Percentiles rank a stretch among this genome's conserved stretches.
These are phyloP conservation scores for Pichia ethanolica DNA, from an alignment of 805 yeast genomes.

Conservation along the genomic window DNA sequence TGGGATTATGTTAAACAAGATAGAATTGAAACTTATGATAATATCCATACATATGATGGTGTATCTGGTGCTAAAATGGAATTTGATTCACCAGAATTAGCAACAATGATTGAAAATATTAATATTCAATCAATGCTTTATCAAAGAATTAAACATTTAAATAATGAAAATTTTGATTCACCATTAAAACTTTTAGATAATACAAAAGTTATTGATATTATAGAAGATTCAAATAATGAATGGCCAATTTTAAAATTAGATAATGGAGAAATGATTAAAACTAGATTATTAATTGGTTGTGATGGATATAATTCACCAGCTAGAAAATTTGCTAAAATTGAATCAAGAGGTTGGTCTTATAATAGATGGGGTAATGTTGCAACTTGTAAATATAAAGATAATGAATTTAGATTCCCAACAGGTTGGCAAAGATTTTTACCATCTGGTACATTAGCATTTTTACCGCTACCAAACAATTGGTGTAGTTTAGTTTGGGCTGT, in stretches of 20 bases:
- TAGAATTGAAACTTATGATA: conserved; percentile 74
- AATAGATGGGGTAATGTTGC: conserved; percentile 89
- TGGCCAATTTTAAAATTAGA: conserved; percentile 76
- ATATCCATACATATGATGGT: conserved; percentile 83
- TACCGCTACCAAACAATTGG: conserved; percentile 79
- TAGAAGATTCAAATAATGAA: conserved; percentile 32
- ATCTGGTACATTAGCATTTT: conserved; percentile 87
- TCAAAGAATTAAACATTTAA: conserved; percentile 41
- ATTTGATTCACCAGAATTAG: conserved; percentile 60
- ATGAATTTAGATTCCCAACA: conserved; percentile 52
- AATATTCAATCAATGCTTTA: conserved; percentile 75
- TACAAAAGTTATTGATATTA: conserved; percentile 58
- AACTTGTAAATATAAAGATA: conserved; percentile 66
- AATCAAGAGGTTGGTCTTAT: conserved; percentile 89
- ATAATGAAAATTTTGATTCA: conserved; percentile 16
- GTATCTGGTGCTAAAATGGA: conserved; percentile 60
- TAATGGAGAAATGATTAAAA: conserved; percentile 53
- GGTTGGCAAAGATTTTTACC: conserved; percentile 93
- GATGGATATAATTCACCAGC: conserved; percentile 96
- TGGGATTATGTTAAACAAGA: conserved; percentile 64
- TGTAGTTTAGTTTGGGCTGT: conserved; percentile 96
- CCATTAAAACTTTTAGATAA: conserved; percentile 47
- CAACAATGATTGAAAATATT: conserved; percentile 82
- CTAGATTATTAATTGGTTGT: conserved; percentile 85
- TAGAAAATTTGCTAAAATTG: conserved; percentile 69